Base-by-base conservation (phyloP, 139 green algal species). In the Volvox africanus region DNA sequence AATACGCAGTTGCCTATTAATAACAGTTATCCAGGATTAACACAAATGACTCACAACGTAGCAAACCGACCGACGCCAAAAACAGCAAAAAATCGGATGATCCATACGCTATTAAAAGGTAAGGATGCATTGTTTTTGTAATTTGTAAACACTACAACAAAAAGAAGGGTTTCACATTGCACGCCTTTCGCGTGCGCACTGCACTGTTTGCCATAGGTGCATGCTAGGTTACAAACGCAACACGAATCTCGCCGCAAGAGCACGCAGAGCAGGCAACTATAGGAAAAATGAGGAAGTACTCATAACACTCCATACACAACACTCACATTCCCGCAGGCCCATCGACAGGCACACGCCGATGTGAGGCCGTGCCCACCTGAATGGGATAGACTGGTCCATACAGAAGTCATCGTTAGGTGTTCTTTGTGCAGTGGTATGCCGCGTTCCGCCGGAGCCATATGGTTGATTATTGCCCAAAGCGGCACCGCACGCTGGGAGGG, bases 91-190 rank as follows among this genome's bases (percentile, higher is more conserved):
- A 55, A 55, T 55, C 44, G 5, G 44, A 55, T 55, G 44, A 55
- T 55, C 44, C 44, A 9, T 55, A 55, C 44, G 44, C 44, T 9
- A 55, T 55, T 55, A 9, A n/a, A n/a, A 55, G 44, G 44, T 55
- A 75, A 75, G 24, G 67, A 75, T 75, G 67, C 67, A 75, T 75
- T 28, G 67, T 32, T 73, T 73, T 6, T 73, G 65, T 73, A 73
- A 26, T 73, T 73, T 73, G 21, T 24, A 79, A 79, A 32, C 75
- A 81, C 75, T 55, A 81, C 75, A 55, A 61, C 75, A 81, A 81
- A 81, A 81, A 30, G 28, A 79, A 30, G 50, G 75, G 32, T 61
- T 61, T 55, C 50, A 81, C 30, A 61, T n/a, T 81, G 75, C 75
- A 81, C 75, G 75, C 0, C 50, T 55, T 55, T 79, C 71, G 71